A percentile compares a stretch with the other conserved stretches of the same genome.
These are phyloP conservation scores for Cystofilobasidium macerans DNA, from an alignment of 768 basidiomycete genomes.

Conservation along the genomic window DNA sequence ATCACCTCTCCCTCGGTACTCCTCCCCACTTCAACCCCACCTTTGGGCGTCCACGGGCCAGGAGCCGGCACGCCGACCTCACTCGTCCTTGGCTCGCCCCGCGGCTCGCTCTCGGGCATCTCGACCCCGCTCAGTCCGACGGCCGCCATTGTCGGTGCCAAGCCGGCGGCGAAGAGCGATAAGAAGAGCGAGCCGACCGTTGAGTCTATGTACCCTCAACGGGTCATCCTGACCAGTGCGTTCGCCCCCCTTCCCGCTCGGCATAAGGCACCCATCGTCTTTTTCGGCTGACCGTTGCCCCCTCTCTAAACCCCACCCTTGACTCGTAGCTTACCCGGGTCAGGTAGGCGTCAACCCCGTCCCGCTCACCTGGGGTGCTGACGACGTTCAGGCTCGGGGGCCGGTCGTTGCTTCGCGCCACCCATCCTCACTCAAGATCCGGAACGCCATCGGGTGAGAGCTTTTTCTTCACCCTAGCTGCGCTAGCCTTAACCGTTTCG, in stretches of 20 bases:
- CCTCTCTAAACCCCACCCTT: neutral
- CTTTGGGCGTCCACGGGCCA: no score
- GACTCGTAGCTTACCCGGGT: conserved; percentile 62
- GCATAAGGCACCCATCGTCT: neutral
- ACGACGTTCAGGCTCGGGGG: conserved; percentile 55
- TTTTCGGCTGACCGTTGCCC: conserved; percentile 13
- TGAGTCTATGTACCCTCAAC: conserved; percentile 56
- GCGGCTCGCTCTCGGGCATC: neutral
- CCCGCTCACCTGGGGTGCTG: conserved; percentile 70
- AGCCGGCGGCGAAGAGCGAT: conserved; percentile 19
- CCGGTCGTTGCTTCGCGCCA: conserved; percentile 83
- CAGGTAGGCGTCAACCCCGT: conserved; percentile 77
- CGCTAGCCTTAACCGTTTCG: neutral
- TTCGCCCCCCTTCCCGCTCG: conserved; percentile 26
- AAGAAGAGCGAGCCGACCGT: conserved; percentile 44
- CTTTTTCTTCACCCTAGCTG: neutral
- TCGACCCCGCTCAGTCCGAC: conserved; percentile 20
- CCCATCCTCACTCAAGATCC: conserved; percentile 63
- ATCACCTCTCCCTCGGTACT: conserved; percentile 23
- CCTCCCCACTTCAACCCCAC: conserved; percentile 4
- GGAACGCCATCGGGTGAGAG: conserved; percentile 62
- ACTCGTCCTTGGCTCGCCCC: conserved; percentile 12
- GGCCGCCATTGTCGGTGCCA: conserved; percentile 19
- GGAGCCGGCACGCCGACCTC: neutral
- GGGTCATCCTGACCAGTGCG: conserved; percentile 75